These are phyloP conservation scores for Melaleuca quinquenervia DNA, from an alignment of 345 rosid genomes.

Conservation along the genomic window DNA sequence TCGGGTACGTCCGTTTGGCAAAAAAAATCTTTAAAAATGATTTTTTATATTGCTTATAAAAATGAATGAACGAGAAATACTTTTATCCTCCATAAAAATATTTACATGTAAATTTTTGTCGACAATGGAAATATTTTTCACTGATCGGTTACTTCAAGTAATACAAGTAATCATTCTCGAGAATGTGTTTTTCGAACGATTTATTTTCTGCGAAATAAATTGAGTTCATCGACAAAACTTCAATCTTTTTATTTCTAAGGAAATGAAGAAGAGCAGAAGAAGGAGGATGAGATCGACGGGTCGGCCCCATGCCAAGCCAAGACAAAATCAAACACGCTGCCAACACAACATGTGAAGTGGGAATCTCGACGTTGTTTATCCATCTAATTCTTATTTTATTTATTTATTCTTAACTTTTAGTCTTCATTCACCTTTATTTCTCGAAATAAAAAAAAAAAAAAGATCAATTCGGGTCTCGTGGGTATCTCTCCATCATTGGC, in stretches of 20 bases:
- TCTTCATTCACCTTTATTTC: constrained; percentile 6
- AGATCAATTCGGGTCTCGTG: background rate
- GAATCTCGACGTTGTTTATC: constrained; percentile 17
- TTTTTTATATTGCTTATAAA: background rate
- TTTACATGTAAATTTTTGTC: background rate
- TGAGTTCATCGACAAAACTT: background rate
- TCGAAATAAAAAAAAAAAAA: no score
- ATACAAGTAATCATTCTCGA: background rate
- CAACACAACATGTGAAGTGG: constrained; percentile 34
- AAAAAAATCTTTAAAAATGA: background rate
- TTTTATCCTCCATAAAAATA: background rate
- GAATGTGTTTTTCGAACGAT: background rate
- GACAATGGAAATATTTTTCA: background rate
- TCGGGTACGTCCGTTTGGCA: fast-evolving
- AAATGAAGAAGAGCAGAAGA: background rate
- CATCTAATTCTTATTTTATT: background rate
- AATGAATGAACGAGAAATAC: background rate
- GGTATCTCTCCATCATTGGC: background rate
- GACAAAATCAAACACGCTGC: constrained; percentile 19
- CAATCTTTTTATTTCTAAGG: background rate
- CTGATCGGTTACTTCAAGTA: fast-evolving
- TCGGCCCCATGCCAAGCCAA: background rate
- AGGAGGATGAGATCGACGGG: background rate
- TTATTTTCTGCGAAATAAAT: background rate
- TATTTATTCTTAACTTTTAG: background rate